Conservation (phyloP, 2,329 filamentous ascomycete species). For the Alternaria viburni region DNA sequence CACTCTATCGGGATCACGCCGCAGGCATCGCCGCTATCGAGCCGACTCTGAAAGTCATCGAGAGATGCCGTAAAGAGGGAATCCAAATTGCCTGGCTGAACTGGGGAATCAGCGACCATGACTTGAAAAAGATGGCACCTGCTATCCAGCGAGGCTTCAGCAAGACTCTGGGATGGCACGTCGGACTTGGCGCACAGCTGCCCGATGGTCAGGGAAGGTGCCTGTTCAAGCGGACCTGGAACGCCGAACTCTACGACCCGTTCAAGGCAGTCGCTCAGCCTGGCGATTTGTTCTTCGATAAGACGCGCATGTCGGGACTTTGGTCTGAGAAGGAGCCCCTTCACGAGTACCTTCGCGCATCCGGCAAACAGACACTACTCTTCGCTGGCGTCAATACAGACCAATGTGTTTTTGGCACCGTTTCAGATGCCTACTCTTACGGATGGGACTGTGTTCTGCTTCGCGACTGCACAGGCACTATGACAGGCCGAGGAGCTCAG, state of each 20-base stretch:
- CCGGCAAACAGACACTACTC: conserved; percentile 51
- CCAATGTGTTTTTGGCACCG: conserved; percentile 52
- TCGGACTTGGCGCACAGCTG: conserved; percentile 48
- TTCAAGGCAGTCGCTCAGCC: conserved; percentile 46
- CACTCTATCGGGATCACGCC: conserved; percentile 37
- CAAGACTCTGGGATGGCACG: conserved; percentile 51
- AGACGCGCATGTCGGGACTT: conserved; percentile 52
- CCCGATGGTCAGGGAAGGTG: conserved; percentile 49
- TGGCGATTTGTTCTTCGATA: conserved; percentile 54
- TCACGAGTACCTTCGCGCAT: conserved; percentile 49
- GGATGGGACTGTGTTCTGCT: conserved; percentile 52
- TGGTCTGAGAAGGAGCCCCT: conserved; percentile 51
- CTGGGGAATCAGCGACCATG: conserved; percentile 50
- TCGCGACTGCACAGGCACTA: conserved; percentile 51
- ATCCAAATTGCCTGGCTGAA: conserved; percentile 53
- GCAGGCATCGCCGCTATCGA: conserved; percentile 42
- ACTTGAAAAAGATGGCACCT: conserved; percentile 49
- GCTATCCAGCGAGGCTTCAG: conserved; percentile 52
- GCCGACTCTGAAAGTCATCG: conserved; percentile 48
- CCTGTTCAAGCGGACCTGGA: conserved; percentile 53
- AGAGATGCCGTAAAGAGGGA: conserved; percentile 49
- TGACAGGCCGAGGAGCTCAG: conserved; percentile 50
- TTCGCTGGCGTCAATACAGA: conserved; percentile 54
- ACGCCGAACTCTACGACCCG: conserved; percentile 51
- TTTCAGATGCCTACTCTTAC: conserved; percentile 52